A percentile compares a stretch with the other conserved stretches of the same genome.
Conservation (phyloP, 2,329 filamentous ascomycete genomes). For the Microcyclosporella mali region DNA sequence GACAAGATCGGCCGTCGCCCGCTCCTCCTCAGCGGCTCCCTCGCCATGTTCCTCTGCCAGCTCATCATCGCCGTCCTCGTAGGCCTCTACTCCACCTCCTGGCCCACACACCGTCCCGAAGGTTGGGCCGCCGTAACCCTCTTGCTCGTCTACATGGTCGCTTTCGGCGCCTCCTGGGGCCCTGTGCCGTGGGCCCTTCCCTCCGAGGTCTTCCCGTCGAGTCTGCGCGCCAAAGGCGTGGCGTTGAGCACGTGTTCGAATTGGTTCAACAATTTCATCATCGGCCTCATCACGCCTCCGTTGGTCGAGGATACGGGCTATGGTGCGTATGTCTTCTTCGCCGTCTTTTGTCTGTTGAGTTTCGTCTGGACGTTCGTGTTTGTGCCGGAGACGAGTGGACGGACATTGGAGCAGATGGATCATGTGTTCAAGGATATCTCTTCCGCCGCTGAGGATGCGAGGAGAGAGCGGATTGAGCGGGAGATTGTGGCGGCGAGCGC, state of each 20-base stretch:
- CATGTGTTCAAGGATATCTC: slow-evolving; percentile 23
- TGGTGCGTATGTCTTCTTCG: slow-evolving; percentile 57
- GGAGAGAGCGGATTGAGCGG: slow-evolving; percentile 23
- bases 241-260: slow-evolving; percentile 34
- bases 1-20: slow-evolving; percentile 38
- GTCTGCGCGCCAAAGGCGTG: slow-evolving; percentile 57
- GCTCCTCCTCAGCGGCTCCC: slow-evolving; percentile 38
- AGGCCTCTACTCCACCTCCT: slow-evolving; percentile 44
- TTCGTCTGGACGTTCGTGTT: slow-evolving; percentile 49
- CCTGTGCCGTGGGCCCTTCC: slow-evolving; percentile 30
- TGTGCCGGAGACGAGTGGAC: slow-evolving; percentile 53
- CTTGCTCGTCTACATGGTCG: slow-evolving; percentile 27
- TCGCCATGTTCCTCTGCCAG: slow-evolving; percentile 45
- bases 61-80: slow-evolving; percentile 50
- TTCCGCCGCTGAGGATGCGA: slow-evolving; percentile 21
- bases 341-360: slow-evolving; percentile 47
- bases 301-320: slow-evolving; percentile 47
- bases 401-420: slow-evolving; percentile 27
- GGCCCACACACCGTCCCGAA: slow-evolving; percentile 40
- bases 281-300: slow-evolving; percentile 33
- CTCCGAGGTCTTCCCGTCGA: slow-evolving; percentile 58
- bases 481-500: slow-evolving; percentile 14
- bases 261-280: slow-evolving; percentile 59
- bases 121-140: slow-evolving; percentile 36
- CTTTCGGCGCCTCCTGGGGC: slow-evolving; percentile 52